Percentiles rank a stretch among this genome's conserved stretches.
phyloP scores from a whole-genome alignment of 2,329 filamentous ascomycete species.

The Aspergillus awamori region DNA sequence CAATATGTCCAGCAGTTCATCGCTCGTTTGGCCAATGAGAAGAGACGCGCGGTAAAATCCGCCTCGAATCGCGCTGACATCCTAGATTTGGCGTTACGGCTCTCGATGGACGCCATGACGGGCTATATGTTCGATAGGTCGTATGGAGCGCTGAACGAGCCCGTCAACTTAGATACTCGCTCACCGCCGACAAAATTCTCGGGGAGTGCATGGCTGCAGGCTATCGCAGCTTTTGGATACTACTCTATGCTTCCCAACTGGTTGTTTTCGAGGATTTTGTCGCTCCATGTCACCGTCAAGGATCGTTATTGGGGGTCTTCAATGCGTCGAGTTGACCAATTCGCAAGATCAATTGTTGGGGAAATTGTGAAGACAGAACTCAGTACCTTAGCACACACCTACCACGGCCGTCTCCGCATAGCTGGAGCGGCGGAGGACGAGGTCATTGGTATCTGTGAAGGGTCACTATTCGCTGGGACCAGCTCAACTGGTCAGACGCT shows the following conservation, averaged over 20 bases:
- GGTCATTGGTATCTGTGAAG: constrained; percentile 4
- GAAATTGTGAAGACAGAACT: neutral
- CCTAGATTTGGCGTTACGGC: neutral
- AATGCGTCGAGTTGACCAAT: neutral
- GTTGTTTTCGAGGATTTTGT: neutral
- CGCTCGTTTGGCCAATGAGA: neutral
- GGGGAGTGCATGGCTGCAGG: constrained; percentile 1
- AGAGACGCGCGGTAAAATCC: neutral
- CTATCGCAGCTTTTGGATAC: neutral
- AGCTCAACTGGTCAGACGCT: constrained; percentile 7
- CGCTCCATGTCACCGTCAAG: neutral
- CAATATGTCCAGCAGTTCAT: constrained; percentile 1
- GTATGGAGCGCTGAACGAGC: constrained; percentile 6
- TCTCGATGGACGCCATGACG: constrained; percentile 8
- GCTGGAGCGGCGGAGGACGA: neutral
- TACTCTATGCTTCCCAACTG: neutral
- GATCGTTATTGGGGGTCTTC: neutral
- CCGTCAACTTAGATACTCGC: no score
- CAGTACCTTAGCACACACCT: neutral
- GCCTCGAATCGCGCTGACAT: neutral
- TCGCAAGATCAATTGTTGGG: neutral
- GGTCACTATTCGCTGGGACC: constrained; percentile 6
- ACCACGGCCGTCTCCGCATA: neutral
- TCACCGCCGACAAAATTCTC: neutral
- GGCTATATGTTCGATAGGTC: constrained; percentile 6